phyloP scores from a whole-genome alignment of 306 rosid genomes.

The Cercis canadensis region DNA sequence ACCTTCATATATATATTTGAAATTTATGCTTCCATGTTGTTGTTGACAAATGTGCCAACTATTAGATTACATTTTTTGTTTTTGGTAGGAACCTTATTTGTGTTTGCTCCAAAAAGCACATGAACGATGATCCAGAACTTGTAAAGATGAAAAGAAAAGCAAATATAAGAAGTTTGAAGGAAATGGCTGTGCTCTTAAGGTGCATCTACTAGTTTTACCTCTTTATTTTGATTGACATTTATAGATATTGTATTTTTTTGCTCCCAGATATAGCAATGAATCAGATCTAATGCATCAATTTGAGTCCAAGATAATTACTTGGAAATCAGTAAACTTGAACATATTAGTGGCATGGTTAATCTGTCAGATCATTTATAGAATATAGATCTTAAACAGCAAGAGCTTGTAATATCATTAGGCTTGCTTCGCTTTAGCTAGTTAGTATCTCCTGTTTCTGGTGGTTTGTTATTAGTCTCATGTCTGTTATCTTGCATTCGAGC shows the following conservation, averaged over 20 bases:
- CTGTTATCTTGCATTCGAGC: constrained; percentile 20
- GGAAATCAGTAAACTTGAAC: constrained; percentile 15
- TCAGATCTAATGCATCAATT: too few relatives aligned
- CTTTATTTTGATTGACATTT: too few relatives aligned
- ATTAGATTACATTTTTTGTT: constrained; percentile 2
- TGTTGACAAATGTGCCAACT: constrained; percentile 15
- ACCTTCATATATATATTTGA: constrained; percentile 36
- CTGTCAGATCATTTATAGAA: too few relatives aligned
- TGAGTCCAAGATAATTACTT: too few relatives aligned
- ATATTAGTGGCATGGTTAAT: too few relatives aligned
- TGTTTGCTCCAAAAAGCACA: constrained; percentile 96
- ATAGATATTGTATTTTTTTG: too few relatives aligned
- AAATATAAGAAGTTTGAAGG: constrained; percentile 89
- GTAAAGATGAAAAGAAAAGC: constrained; percentile 86
- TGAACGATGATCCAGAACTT: constrained; percentile 85
- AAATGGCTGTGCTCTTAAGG: constrained; percentile 92
- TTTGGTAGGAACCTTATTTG: constrained; percentile 87
- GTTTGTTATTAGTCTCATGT: constrained; percentile 21
- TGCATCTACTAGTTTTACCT: constrained; percentile 50
- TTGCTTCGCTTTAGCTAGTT: constrained; percentile 23
- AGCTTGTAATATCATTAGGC: constrained; percentile 5
- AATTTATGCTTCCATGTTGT: constrained; percentile 15
- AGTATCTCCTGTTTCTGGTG: constrained; percentile 21
- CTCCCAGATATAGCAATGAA: too few relatives aligned
- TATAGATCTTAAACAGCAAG: too few relatives aligned